Conservation (phyloP, 805 yeast species). For the Teunomyces stri region DNA sequence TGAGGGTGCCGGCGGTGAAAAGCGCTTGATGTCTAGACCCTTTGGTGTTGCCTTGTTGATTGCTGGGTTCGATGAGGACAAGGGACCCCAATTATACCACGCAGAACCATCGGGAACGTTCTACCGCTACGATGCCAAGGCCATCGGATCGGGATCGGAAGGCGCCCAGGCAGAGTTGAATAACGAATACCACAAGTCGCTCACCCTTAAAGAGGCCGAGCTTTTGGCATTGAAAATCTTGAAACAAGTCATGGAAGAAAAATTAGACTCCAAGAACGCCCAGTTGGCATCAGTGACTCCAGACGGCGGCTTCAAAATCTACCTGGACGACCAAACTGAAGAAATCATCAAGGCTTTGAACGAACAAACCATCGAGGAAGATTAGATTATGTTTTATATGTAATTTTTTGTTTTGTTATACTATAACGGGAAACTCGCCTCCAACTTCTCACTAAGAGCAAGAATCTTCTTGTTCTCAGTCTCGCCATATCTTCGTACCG, state of each 20-base stretch:
- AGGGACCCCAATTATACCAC: slow-evolving; percentile 94
- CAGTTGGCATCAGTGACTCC: slow-evolving; percentile 92
- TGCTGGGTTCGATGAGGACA: slow-evolving; percentile 90
- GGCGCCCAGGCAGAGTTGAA: slow-evolving; percentile 98
- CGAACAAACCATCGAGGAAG: slow-evolving; percentile 57
- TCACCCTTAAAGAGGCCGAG: slow-evolving; percentile 92
- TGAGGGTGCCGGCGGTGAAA: slow-evolving; percentile 96
- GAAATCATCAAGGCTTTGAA: slow-evolving; percentile 75
- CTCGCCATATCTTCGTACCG: slow-evolving; percentile 48
- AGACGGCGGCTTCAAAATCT: slow-evolving; percentile 81
- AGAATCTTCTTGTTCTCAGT: slow-evolving; percentile 47
- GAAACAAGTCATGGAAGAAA: slow-evolving; percentile 99
- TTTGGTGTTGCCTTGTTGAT: slow-evolving; percentile 96
- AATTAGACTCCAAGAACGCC: slow-evolving; percentile 89
- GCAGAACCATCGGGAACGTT: slow-evolving; percentile 99
- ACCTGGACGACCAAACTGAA: slow-evolving; percentile 78
- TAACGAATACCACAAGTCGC: slow-evolving; percentile 90
- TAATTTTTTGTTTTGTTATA: background rate
- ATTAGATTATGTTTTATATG: slow-evolving; percentile 1
- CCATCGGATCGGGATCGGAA: slow-evolving; percentile 97
- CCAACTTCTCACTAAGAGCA: slow-evolving; percentile 43
- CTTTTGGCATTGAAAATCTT: slow-evolving; percentile 80
- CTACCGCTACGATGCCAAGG: slow-evolving; percentile 96
- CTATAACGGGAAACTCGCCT: slow-evolving; percentile 30
- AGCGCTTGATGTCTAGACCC: slow-evolving; percentile 94